Conservation (phyloP, 2,329 filamentous ascomycete genomes). For the Epichloe typhina region DNA sequence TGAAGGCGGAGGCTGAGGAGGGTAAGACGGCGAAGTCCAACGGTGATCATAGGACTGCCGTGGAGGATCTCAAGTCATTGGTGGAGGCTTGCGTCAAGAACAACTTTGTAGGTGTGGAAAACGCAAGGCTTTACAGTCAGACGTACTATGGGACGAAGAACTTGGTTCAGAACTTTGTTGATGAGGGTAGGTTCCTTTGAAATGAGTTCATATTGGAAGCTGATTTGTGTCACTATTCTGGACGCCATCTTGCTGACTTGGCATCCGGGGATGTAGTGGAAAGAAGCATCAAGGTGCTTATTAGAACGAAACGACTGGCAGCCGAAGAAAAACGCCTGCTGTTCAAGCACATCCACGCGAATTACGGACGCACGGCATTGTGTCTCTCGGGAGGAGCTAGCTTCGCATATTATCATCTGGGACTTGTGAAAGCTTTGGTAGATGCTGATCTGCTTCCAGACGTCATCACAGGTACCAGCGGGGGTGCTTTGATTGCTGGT, state of each 20-base stretch:
- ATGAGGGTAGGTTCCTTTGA: conserved; percentile 47
- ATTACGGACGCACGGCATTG: conserved; percentile 83
- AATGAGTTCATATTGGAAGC: neutral
- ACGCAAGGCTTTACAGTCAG: conserved; percentile 87
- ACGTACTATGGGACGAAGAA: conserved; percentile 98
- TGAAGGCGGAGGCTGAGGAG: conserved; percentile 42
- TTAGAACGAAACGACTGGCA: conserved; percentile 52
- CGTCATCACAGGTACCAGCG: conserved; percentile 93
- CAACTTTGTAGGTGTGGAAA: conserved; percentile 93
- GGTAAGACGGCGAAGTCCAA: conserved; percentile 21
- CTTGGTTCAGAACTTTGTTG: conserved; percentile 76
- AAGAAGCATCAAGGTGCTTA: conserved; percentile 51
- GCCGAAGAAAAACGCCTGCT: conserved; percentile 63
- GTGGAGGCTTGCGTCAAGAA: conserved; percentile 91
- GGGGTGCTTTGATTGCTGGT: conserved; percentile 79
- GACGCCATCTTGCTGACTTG: neutral
- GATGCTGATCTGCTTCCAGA: conserved; percentile 78
- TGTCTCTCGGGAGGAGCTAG: conserved; percentile 88
- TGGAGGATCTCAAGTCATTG: conserved; percentile 65
- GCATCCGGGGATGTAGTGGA: conserved; percentile 35
- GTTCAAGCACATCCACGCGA: conserved; percentile 81
- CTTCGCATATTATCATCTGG: conserved; percentile 95
- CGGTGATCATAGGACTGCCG: conserved; percentile 31
- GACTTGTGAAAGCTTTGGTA: conserved; percentile 77
- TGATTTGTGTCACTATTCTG: neutral